These are phyloP conservation scores for Mucor sp. DNA, from an alignment of 371 early-diverging fungal genomes.

Conservation along the genomic window DNA sequence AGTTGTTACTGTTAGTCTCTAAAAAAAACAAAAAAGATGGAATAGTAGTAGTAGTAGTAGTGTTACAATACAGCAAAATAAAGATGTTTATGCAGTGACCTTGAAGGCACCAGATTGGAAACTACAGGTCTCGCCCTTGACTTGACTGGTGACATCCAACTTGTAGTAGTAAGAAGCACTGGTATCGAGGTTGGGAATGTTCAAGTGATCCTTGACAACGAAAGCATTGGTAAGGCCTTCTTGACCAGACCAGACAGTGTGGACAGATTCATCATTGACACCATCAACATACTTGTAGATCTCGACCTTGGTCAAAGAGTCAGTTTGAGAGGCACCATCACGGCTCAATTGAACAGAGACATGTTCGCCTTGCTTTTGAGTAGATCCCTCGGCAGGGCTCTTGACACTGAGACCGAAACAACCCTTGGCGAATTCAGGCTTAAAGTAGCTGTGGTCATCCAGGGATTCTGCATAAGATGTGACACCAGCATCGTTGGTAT, in stretches of 20 bases:
- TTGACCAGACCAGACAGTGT: slow-evolving; percentile 20
- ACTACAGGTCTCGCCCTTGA: slow-evolving; percentile 21
- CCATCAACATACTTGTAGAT: slow-evolving; percentile 22
- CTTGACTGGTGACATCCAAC: slow-evolving; percentile 17
- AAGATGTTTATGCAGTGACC: slow-evolving; percentile 14
- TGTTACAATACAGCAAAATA: slow-evolving; percentile 6
- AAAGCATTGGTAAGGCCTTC: slow-evolving; percentile 17
- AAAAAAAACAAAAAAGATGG: background rate
- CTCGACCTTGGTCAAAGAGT: slow-evolving; percentile 22
- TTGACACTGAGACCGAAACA: slow-evolving; percentile 32
- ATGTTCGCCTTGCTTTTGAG: slow-evolving; percentile 11
- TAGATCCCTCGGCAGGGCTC: slow-evolving; percentile 19
- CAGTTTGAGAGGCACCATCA: slow-evolving; percentile 32
- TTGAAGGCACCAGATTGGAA: slow-evolving; percentile 31
- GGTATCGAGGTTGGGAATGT: slow-evolving; percentile 20
- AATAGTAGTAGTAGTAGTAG: background rate
- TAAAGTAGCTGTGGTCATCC: slow-evolving; percentile 19
- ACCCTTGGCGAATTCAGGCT: slow-evolving; percentile 25
- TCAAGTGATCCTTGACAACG: slow-evolving; percentile 27
- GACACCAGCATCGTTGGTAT: slow-evolving; percentile 50
- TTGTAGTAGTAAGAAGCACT: slow-evolving; percentile 25
- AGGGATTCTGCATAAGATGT: slow-evolving; percentile 35
- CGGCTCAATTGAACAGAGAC: slow-evolving; percentile 18
- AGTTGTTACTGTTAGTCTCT: background rate
- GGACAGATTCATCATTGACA: slow-evolving; percentile 15